Base-by-base conservation (phyloP, 331 rosid genomes). In the Saraca asoca region DNA sequence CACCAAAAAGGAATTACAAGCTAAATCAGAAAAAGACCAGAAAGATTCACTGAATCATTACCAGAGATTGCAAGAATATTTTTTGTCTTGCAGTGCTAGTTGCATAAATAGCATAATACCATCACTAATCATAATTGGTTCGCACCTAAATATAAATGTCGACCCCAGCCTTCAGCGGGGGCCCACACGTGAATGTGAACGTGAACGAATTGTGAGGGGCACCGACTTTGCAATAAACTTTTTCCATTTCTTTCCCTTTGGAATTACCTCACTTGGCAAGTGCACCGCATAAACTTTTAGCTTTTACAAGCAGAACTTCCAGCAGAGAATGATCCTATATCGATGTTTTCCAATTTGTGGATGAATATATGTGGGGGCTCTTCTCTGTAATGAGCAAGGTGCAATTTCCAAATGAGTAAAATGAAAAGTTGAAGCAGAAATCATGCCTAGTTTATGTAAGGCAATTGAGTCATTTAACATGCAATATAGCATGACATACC, bases 291-390 rank as follows among this genome's bases (percentile, higher is more conserved):
- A 56, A 14, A 34, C 54, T 70, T n/a, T n/a, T 60, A 90, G 17
- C 76, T 78, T 39, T 62, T 33, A 68, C 70, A 38, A 12, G 77
- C 31, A 4, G 73, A 83, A 78, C 82, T 78, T 74, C 79, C 88
- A 45, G 77, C 70, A 63, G 87, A 77, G 67, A 12, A 31, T 51
- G 88, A 70, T 76, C 56, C 57, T 9, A 41, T 7, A 50, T 55
- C 52, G 71, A 69, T 58, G 65, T 58, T 19, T 51, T 78, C 83
- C 53, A 80, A 33, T 24, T 70, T 78, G 62, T 87, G 89, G 51
- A 90, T 58, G 81, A 86, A 87, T 62, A 93, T 58, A 68, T 62
- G 86, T 65, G 95, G 91, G 52, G 70, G 82, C 73, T 76, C 85
- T 68, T 79, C 95, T 70, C 98, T 90, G 73, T 70, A 51, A 56